phyloP scores from a whole-genome alignment of 495 filamentous ascomycete species.

The Penicillium bialowiezense region DNA sequence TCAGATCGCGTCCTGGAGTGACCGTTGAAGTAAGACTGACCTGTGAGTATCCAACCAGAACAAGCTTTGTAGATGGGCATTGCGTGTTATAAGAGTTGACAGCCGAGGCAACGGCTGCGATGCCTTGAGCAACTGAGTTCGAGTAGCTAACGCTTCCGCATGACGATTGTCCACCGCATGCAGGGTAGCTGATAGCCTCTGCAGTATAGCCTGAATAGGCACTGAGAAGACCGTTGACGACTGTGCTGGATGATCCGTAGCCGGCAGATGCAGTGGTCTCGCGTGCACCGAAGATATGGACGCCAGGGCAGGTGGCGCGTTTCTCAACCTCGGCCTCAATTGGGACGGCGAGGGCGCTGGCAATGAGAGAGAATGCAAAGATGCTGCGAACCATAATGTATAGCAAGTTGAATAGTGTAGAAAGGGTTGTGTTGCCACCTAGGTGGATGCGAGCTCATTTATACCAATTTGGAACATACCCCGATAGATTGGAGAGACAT shows the following conservation, averaged over 20 bases:
- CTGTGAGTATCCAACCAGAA: constrained; percentile 62
- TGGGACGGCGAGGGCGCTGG: constrained; percentile 17
- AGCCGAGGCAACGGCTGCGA: constrained; percentile 49
- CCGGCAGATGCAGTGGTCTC: constrained; percentile 59
- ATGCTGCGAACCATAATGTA: constrained; percentile 12
- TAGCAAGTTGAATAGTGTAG: too few relatives aligned
- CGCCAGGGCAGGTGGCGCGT: constrained; percentile 38
- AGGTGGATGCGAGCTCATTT: background rate
- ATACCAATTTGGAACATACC: background rate
- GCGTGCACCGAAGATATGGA: constrained; percentile 63
- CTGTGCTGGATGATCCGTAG: constrained; percentile 48
- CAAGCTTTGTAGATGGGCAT: constrained; percentile 57
- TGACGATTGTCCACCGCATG: constrained; percentile 52
- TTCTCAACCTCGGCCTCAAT: constrained; percentile 16
- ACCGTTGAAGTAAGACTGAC: constrained; percentile 19
- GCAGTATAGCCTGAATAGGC: constrained; percentile 50
- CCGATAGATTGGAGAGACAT: too few relatives aligned
- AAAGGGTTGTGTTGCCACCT: too few relatives aligned
- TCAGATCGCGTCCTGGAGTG: background rate
- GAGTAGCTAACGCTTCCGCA: constrained; percentile 54
- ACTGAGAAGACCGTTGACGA: constrained; percentile 47
- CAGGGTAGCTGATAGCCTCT: constrained; percentile 58
- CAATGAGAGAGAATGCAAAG: constrained; percentile 12
- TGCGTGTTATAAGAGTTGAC: constrained; percentile 52
- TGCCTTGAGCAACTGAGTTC: constrained; percentile 50